phyloP scores from a whole-genome alignment of 257 asterid genomes.

The Fraxinus pennsylvanica region DNA sequence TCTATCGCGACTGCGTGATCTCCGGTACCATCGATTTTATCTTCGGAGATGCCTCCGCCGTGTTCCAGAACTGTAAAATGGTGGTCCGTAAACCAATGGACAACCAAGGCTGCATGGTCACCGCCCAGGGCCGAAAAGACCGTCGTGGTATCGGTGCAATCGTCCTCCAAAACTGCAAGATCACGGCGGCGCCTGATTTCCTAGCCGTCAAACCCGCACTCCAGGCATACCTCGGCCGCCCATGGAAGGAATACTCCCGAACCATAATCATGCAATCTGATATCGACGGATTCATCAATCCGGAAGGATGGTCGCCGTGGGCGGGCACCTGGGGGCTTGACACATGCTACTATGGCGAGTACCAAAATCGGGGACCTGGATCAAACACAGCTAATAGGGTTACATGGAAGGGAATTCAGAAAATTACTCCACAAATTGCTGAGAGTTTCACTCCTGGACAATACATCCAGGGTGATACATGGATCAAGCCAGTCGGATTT shows the following conservation, averaged over 20 bases:
- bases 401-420: constrained; percentile 65
- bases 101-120: constrained; percentile 77
- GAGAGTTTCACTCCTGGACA: constrained; percentile 47
- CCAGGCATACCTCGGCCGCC: constrained; percentile 64
- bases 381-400: constrained; percentile 47
- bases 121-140: constrained; percentile 85
- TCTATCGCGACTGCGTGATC: constrained; percentile 64
- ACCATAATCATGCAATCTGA: constrained; percentile 64
- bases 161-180: constrained; percentile 49
- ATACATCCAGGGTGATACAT: constrained; percentile 40
- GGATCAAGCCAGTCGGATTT: constrained; percentile 52
- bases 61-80: constrained; percentile 63
- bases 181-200: constrained; percentile 53
- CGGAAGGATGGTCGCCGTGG: constrained; percentile 84
- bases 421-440: constrained; percentile 56
- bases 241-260: constrained; percentile 79
- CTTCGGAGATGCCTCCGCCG: constrained; percentile 69
- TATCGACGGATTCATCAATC: constrained; percentile 55
- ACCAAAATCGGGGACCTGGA: constrained; percentile 64
- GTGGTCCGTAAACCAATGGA: constrained; percentile 64
- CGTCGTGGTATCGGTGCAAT: constrained; percentile 48
- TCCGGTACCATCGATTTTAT: constrained; percentile 77
- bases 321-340: constrained; percentile 52
- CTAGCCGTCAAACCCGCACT: constrained; percentile 21
- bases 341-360: constrained; percentile 73